Conservation (phyloP, 2,329 filamentous ascomycete genomes). For the Hypoxylon sp. region DNA sequence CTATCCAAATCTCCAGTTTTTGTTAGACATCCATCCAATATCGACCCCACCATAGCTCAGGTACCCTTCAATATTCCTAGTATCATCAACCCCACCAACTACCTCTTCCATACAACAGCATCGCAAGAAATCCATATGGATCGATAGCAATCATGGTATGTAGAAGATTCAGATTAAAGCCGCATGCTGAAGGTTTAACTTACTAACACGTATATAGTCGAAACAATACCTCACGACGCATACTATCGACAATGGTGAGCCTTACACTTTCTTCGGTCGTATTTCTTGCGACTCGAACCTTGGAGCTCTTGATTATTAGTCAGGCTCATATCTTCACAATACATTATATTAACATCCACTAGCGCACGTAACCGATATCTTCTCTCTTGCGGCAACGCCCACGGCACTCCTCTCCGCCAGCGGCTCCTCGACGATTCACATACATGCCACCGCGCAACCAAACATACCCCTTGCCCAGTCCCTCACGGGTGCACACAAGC, state of each 20-base stretch:
- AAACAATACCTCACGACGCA: slow-evolving; percentile 98
- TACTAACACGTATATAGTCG: slow-evolving; percentile 74
- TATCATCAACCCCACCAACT: slow-evolving; percentile 48
- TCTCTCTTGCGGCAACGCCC: slow-evolving; percentile 82
- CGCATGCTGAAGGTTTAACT: background rate
- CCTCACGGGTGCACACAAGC: slow-evolving; percentile 82
- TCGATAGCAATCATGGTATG: slow-evolving; percentile 58
- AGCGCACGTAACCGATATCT: slow-evolving; percentile 90
- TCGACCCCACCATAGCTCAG: slow-evolving; percentile 51
- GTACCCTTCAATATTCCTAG: slow-evolving; percentile 28
- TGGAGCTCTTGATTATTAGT: slow-evolving; percentile 17
- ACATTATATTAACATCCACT: slow-evolving; percentile 42
- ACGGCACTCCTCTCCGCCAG: slow-evolving; percentile 85
- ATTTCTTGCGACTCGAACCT: slow-evolving; percentile 26
- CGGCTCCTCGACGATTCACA: slow-evolving; percentile 83
- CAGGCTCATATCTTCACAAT: slow-evolving; percentile 20
- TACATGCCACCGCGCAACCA: slow-evolving; percentile 80
- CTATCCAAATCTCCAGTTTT: slow-evolving; percentile 38
- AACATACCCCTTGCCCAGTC: slow-evolving; percentile 85
- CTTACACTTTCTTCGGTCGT: slow-evolving; percentile 20
- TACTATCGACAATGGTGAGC: slow-evolving; percentile 86
- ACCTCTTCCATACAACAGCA: slow-evolving; percentile 40
- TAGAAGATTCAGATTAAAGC: background rate
- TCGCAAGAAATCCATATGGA: slow-evolving; percentile 53
- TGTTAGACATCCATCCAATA: slow-evolving; percentile 10